These are phyloP conservation scores for Logfia minima DNA, from an alignment of 129 eudicot genomes.

Conservation along the genomic window DNA sequence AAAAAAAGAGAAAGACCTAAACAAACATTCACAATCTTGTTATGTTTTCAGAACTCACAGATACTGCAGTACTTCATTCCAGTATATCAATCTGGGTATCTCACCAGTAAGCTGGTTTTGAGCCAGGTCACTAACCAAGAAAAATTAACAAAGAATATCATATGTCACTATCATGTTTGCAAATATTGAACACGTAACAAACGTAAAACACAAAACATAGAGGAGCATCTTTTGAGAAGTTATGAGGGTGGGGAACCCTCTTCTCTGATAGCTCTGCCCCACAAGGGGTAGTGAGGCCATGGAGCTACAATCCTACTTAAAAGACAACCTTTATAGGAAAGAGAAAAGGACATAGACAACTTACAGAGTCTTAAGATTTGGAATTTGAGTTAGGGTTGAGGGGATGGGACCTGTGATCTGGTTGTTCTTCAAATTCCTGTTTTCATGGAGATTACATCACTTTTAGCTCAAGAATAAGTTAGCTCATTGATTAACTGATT, in stretches of 20 bases:
- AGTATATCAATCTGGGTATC: conserved; percentile 80
- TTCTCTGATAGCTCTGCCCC: background rate
- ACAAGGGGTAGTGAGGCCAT: background rate
- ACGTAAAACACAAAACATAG: background rate
- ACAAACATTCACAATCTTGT: background rate
- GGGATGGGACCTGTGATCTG: conserved; percentile 83
- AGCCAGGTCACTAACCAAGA: conserved; percentile 64
- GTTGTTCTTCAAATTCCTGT: conserved; percentile 79
- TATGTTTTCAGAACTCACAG: conserved; percentile 46
- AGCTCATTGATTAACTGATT: background rate
- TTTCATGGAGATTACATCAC: background rate
- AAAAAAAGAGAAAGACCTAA: background rate
- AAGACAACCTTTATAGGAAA: background rate
- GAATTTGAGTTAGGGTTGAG: conserved; percentile 84
- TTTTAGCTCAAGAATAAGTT: background rate
- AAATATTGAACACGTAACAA: background rate
- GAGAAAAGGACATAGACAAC: conserved; percentile 1
- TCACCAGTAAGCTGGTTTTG: conserved; percentile 71
- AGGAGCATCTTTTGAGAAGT: conserved; percentile 2
- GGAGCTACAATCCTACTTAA: background rate
- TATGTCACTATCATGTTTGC: background rate
- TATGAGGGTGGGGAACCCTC: background rate
- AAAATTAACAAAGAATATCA: conserved; percentile 7
- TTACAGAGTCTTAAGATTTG: conserved; percentile 80
- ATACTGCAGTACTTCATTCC: conserved; percentile 89